Conservation (phyloP, 208 protist genomes). For the Acanthamoeba culbertsoni region DNA sequence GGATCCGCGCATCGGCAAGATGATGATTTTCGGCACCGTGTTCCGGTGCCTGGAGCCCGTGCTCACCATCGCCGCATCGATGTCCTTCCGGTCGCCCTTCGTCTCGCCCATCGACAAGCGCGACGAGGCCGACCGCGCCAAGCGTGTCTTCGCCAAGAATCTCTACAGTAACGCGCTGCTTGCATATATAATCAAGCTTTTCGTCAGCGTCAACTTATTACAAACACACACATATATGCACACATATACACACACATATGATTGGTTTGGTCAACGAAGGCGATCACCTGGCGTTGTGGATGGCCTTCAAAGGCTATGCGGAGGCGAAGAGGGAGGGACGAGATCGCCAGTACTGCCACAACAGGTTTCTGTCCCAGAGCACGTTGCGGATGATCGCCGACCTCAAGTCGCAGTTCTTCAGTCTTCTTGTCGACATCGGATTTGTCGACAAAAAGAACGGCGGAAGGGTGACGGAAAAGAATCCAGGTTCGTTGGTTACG, state of each 20-base stretch:
- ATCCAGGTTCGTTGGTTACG: background rate
- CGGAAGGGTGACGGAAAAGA: background rate
- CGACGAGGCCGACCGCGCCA: slow-evolving; percentile 86
- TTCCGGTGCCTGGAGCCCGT: slow-evolving; percentile 95
- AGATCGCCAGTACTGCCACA: slow-evolving; percentile 83
- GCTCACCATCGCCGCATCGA: slow-evolving; percentile 93
- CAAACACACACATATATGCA: no score
- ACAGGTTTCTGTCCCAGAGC: slow-evolving; percentile 87
- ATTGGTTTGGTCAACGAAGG: slow-evolving; percentile 73
- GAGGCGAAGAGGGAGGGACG: slow-evolving; percentile 65
- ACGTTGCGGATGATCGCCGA: slow-evolving; percentile 88
- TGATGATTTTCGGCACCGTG: slow-evolving; percentile 94
- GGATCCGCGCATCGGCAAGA: slow-evolving; percentile 86
- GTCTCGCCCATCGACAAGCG: slow-evolving; percentile 90
- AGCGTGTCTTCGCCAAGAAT: slow-evolving; percentile 67
- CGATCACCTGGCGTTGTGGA: slow-evolving; percentile 90
- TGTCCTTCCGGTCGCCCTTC: slow-evolving; percentile 67
- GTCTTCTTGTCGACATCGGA: slow-evolving; percentile 89
- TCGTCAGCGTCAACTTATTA: no score
- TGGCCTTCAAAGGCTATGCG: slow-evolving; percentile 88
- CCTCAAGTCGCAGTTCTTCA: slow-evolving; percentile 91
- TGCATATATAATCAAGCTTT: no score
- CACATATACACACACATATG: no score
- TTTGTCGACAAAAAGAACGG: slow-evolving; percentile 84
- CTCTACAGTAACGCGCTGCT: background rate